A percentile compares a stretch with the other conserved stretches of the same genome.
phyloP scores from a whole-genome alignment of 345 rosid species.

The Fremontodendron californicum region DNA sequence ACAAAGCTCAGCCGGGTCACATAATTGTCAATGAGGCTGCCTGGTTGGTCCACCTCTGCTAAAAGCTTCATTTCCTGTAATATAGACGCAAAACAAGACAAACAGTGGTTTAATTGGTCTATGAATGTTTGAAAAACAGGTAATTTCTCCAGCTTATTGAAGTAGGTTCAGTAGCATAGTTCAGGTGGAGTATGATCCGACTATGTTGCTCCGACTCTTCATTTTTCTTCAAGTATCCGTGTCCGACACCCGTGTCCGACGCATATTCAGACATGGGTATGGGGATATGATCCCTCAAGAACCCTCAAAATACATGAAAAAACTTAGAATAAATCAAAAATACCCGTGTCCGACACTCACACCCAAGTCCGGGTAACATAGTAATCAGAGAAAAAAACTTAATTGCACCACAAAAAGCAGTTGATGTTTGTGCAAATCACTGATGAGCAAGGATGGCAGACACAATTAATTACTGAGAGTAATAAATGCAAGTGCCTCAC shows the following conservation, averaged over 20 bases:
- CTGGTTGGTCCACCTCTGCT: slow-evolving; percentile 94
- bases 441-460: not conserved
- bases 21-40: slow-evolving; percentile 89
- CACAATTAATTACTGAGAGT: not conserved
- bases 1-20: slow-evolving; percentile 87
- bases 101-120: not conserved
- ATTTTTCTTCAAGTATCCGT: too few species aligned
- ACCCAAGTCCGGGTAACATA: too few species aligned
- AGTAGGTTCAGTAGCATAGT: not conserved
- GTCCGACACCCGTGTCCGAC: too few species aligned
- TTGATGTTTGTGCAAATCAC: not conserved
- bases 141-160: not conserved
- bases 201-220: too few species aligned
- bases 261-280: too few species aligned
- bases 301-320: too few species aligned
- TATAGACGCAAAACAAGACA: not conserved
- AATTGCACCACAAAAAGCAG: not conserved
- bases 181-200: not conserved
- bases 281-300: too few species aligned
- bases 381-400: not conserved
- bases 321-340: too few species aligned
- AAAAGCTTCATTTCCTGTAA: slow-evolving; percentile 89
- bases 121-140: too few species aligned
- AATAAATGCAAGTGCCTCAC: not conserved
- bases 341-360: too few species aligned